Evolutionary conservation across 2,329 filamentous ascomycete species (phyloP), one percentile per base, ranked within the genome.

Genomic region (Fusarium sp.): DNA sequence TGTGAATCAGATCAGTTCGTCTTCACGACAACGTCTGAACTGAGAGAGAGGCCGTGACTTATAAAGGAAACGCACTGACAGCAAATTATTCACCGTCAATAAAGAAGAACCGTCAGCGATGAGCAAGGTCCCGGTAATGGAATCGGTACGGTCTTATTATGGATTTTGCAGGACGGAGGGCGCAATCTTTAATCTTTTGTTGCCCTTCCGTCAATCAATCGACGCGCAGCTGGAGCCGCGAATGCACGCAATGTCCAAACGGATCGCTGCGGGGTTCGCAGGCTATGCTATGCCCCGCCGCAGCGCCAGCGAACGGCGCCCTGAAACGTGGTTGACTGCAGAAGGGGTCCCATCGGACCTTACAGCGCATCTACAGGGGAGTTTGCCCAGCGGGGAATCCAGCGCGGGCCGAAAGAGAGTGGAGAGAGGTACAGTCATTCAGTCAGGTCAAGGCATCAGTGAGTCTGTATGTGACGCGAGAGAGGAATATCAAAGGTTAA

Each of bases 251-350:
- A 48, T 50, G 37, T 54, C 50, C 50, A 54, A 52, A 54, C 50
- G 50, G 27, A 54, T 54, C 41, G 22, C 29, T 48, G 59, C 59
- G 59, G 59, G 59, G 41, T 62, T 45, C 41, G 43, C 43, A 48
- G 57, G 39, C 27, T 31, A 20, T 61, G 58, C 61, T 31, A 20
- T 61, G 58, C 61, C 61, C 61, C 61, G 61, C 61, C 27, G 33
- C 50, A 41, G 31, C 45, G 50, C 48, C 27, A 64, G 50, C 62
- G 50, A 64, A 58, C 62, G 20, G 29, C 48, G 61, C 62, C 52
- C 62, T 59, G 62, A 65, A 65, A 65, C 62, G 62, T 59, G 50
- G 62, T 58, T 58, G 48, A 65, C 37, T 45, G 62, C 52, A 65
- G 62, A 65, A 59, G 62, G 50, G 52, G 33, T 43, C 62, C 43